phyloP scores from a whole-genome alignment of 2,329 filamentous ascomycete genomes.

The Golovinomyces cichoracearum region DNA sequence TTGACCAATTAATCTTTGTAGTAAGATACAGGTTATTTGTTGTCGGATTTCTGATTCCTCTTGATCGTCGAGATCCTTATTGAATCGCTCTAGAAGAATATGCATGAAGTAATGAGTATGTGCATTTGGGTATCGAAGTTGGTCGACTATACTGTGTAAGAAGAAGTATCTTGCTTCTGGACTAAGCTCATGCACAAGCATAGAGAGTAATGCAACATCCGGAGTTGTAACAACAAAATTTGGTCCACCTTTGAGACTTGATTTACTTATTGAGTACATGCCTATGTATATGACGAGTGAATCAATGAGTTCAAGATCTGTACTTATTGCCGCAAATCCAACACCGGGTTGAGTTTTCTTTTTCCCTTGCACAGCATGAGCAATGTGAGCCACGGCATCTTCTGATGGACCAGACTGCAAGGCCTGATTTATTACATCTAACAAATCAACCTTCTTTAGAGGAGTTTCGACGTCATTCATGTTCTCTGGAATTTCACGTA shows the following conservation, averaged over 20 bases:
- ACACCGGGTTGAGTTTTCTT: conserved; percentile 32
- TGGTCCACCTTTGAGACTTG: conserved; percentile 30
- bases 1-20: conserved; percentile 68
- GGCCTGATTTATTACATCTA: conserved; percentile 33
- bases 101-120: conserved; percentile 87
- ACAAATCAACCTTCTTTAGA: conserved; percentile 28
- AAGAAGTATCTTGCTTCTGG: conserved; percentile 67
- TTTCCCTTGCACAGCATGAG: conserved; percentile 39
- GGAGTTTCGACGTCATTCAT: conserved; percentile 29
- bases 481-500: conserved; percentile 38
- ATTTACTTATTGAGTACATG: conserved; percentile 37
- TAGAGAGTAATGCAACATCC: conserved; percentile 47
- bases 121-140: conserved; percentile 69
- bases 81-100: conserved; percentile 62
- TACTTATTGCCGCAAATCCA: conserved; percentile 38
- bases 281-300: conserved; percentile 66
- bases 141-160: conserved; percentile 62
- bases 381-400: conserved; percentile 51
- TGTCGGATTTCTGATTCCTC: conserved; percentile 66
- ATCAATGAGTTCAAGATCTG: conserved; percentile 48
- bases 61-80: conserved; percentile 41
- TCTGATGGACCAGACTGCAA: conserved; percentile 37
- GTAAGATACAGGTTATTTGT: conserved; percentile 65
- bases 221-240: conserved; percentile 38
- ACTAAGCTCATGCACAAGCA: conserved; percentile 47